Percentiles rank a stretch among this genome's conserved stretches.
These are phyloP conservation scores for Leptomonas pyrrhocoris DNA, from an alignment of 208 protist species.

Conservation along the genomic window DNA sequence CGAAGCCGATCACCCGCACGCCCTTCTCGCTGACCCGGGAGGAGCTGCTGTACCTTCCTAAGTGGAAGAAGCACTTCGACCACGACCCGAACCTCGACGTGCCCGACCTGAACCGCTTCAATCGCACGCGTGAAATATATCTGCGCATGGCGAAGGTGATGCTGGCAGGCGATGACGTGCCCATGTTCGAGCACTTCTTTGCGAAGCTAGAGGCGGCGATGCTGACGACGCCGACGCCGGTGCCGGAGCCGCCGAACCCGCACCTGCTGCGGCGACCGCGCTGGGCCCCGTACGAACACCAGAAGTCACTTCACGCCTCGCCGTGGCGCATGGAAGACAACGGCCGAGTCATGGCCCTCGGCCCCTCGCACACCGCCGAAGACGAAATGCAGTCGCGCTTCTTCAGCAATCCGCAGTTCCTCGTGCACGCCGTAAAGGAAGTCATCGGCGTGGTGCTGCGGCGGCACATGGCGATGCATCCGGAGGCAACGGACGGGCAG, in stretches of 20 bases:
- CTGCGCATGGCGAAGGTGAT: conserved; percentile 81
- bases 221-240: conserved; percentile 85
- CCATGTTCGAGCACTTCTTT: conserved; percentile 78
- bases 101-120: conserved; percentile 91
- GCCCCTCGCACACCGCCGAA: conserved; percentile 48
- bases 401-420: conserved; percentile 86
- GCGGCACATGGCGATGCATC: conserved; percentile 36
- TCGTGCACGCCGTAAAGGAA: conserved; percentile 72
- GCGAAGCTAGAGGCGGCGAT: conserved; percentile 77
- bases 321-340: conserved; percentile 83
- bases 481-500: conserved; percentile 37
- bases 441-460: conserved; percentile 49
- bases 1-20: conserved; percentile 87
- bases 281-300: conserved; percentile 83
- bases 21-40: conserved; percentile 88
- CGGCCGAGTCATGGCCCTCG: conserved; percentile 72
- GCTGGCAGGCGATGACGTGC: conserved; percentile 56
- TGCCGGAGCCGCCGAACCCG: conserved; percentile 91
- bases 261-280: conserved; percentile 71
- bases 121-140: conserved; percentile 90
- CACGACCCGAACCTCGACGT: conserved; percentile 93
- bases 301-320: conserved; percentile 72
- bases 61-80: conserved; percentile 95
- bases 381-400: conserved; percentile 87
- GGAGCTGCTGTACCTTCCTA: conserved; percentile 89